Base-by-base conservation (phyloP, 2,329 filamentous ascomycete species). In the Aspergillus eucalypticola region DNA sequence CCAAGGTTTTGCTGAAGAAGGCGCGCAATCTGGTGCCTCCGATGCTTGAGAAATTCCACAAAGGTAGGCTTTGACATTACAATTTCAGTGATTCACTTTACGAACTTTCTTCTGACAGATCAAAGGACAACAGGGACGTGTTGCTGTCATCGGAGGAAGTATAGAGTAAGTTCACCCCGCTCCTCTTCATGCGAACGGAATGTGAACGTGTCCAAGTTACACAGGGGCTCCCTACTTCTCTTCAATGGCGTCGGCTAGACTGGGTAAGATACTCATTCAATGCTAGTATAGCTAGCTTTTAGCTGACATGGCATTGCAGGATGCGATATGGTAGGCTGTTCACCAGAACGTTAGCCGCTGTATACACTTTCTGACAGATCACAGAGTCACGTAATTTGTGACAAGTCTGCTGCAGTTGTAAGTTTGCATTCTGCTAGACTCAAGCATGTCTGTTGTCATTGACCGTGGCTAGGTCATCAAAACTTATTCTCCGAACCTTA, bases 201-300 rank as follows among this genome's bases (percentile, higher is more conserved):
- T 32, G 41, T 62, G 59, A 66, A 25, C 52, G 8, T 29, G 17
- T 32, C 63, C 23, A 61, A 82, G 81, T 78, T 99, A 98, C 75
- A 97, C 95, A 1, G 95, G 95, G 39, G 95, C 95, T 60, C 95
- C 95, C 11, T 99, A 96, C 80, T 99, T 99, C 79, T 97, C 94
- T 19, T 93, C 94, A 65, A 97, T 97, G 88, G 95, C 95, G 11
- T 96, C 92, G 66, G 95, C 95, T 50, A 87, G 90, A 71, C 80
- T 98, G 60, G 95, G 94, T 76, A 75, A 44, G 66, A 56, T 50
- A 21, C 32, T 42, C 23, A 32, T 39, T 32, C 19, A 38, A 41
- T 59, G 17, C 8, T 35, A n/a, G 13, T 32, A 39, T 25, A 15
- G 19, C 35, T 32, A n/a, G 32, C 41, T 41, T 19, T n/a, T 19